phyloP scores from a whole-genome alignment of 495 filamentous ascomycete species.

The Saxophila tyrrhenica region DNA sequence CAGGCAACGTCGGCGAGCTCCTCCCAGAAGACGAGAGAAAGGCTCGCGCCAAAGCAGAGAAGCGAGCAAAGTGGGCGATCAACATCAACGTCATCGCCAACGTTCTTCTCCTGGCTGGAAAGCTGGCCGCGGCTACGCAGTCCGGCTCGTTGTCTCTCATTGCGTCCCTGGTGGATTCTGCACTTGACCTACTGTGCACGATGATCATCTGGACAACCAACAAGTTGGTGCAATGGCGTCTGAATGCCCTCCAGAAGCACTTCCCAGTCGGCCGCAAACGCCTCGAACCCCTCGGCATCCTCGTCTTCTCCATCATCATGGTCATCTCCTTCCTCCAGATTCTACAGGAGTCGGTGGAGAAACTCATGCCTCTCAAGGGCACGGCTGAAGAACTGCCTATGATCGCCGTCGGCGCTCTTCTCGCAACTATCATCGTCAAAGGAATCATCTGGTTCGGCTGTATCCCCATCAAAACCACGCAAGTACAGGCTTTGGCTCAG shows the following conservation, averaged over 20 bases:
- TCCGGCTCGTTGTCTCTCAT: conserved; percentile 39
- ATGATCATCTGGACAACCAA: conserved; percentile 39
- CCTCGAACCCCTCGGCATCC: conserved; percentile 33
- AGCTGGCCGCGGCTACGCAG: conserved; percentile 29
- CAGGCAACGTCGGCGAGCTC: conserved; percentile 34
- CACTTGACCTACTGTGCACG: conserved; percentile 40
- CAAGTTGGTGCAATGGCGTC: conserved; percentile 35
- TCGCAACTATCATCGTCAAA: conserved; percentile 35
- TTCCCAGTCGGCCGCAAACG: conserved; percentile 39
- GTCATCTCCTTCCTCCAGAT: conserved; percentile 39
- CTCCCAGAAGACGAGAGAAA: conserved; percentile 40
- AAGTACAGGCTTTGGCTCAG: conserved; percentile 41
- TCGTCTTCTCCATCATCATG: conserved; percentile 33
- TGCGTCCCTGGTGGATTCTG: conserved; percentile 37
- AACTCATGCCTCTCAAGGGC: conserved; percentile 30
- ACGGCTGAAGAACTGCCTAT: conserved; percentile 28
- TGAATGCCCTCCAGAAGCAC: conserved; percentile 28
- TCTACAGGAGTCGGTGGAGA: conserved; percentile 36
- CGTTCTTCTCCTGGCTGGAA: conserved; percentile 34
- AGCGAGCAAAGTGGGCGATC: conserved; percentile 40
- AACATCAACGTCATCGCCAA: conserved; percentile 42
- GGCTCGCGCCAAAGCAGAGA: conserved; percentile 29
- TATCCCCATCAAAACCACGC: conserved; percentile 37
- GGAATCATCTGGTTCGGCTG: conserved; percentile 38
- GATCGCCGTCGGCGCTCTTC: conserved; percentile 34